Percentiles rank a stretch among this genome's conserved stretches.
Evolutionary conservation across 2,329 filamentous ascomycete species (phyloP).

Genomic region (Phaeomoniella chlamydospora): DNA sequence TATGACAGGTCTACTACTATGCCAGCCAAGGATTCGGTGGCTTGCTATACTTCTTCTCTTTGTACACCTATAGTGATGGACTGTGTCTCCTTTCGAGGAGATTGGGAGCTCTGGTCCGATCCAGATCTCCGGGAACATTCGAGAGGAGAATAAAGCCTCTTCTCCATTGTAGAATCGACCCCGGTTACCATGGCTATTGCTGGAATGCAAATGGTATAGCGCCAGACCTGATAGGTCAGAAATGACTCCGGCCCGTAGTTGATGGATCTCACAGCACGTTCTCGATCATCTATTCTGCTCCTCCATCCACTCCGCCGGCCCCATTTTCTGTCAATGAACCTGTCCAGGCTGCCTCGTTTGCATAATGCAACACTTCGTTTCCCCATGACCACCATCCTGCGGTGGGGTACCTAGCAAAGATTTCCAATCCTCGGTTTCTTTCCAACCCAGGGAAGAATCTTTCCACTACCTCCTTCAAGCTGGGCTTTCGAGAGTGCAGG

Average conservation of each 20-base stretch:
- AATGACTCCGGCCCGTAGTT: too few relatives aligned
- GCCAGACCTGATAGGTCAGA: not conserved
- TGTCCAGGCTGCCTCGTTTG: not conserved
- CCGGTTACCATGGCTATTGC: not conserved
- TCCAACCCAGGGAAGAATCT: constrained; percentile 15
- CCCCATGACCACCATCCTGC: constrained; percentile 49
- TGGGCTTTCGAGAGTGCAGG: constrained; percentile 51
- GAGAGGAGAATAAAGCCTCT: too few relatives aligned
- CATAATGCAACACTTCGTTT: constrained; percentile 46
- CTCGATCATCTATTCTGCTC: not conserved
- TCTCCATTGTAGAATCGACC: not conserved
- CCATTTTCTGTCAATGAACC: not conserved
- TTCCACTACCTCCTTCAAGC: constrained; percentile 40
- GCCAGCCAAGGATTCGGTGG: too few relatives aligned
- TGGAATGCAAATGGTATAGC: not conserved
- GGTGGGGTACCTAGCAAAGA: constrained; percentile 46
- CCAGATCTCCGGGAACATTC: too few relatives aligned
- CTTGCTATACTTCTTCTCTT: too few relatives aligned
- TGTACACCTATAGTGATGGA: too few relatives aligned
- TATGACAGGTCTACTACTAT: too few relatives aligned
- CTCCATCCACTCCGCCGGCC: not conserved
- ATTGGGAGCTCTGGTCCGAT: too few relatives aligned
- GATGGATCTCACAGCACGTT: not conserved
- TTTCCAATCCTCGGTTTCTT: constrained; percentile 38
- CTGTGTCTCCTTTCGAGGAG: not conserved